These are phyloP conservation scores for Austroboletus novae-zelandiae DNA, from an alignment of 1,284 basidiomycete genomes.

Conservation along the genomic window DNA sequence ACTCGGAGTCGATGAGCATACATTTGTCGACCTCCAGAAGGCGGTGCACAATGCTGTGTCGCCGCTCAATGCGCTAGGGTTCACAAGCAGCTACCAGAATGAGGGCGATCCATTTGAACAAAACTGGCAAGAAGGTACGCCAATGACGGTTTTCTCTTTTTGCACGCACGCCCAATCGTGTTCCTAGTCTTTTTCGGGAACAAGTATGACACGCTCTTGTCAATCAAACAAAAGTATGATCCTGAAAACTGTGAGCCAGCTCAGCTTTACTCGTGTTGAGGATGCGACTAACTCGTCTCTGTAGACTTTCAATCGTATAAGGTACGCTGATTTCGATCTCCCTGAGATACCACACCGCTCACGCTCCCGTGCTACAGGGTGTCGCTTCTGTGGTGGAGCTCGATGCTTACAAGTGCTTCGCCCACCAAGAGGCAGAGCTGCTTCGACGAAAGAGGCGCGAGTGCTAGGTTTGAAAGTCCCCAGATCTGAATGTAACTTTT, in stretches of 20 bases:
- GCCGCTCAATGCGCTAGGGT: constrained; percentile 16
- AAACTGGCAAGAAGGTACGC: constrained; percentile 22
- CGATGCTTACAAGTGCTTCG: constrained; percentile 10
- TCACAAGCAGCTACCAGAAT: constrained; percentile 25
- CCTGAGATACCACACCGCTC: background rate
- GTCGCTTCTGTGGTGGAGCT: constrained; percentile 14
- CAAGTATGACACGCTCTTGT: constrained; percentile 19
- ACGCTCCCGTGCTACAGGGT: background rate
- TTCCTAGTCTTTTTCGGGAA: constrained; percentile 22
- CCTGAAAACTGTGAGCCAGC: constrained; percentile 19
- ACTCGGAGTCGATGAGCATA: background rate
- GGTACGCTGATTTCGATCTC: background rate
- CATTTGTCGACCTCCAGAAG: constrained; percentile 1
- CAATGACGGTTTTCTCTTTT: background rate
- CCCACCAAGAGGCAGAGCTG: background rate
- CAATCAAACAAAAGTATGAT: constrained; percentile 29
- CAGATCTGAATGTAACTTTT: too few species aligned
- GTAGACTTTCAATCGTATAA: constrained; percentile 23
- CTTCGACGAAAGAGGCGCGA: background rate
- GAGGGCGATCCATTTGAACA: constrained; percentile 19
- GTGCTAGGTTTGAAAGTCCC: too few species aligned
- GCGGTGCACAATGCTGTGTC: constrained; percentile 10
- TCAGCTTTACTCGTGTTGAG: background rate
- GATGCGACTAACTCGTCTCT: background rate
- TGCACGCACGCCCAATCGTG: background rate